Base-by-base conservation (phyloP, 2,329 filamentous ascomycete genomes). In the Zasmidium citrigriseum region DNA sequence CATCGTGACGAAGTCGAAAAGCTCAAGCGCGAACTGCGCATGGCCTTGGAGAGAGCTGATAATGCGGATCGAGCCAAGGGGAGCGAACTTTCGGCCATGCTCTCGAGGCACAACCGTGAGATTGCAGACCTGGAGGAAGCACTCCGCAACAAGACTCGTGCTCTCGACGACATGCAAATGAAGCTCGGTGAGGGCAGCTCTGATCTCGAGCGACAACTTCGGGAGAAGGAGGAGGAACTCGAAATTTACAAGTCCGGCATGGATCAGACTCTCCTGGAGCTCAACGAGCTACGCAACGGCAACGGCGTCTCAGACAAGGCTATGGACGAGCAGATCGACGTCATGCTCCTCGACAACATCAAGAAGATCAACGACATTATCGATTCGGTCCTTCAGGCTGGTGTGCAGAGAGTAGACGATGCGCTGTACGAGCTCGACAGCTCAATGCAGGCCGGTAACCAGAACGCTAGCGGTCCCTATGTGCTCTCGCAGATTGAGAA, bases 211-310 rank as follows among this genome's bases (percentile, higher is more conserved):
- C 85, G 88, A 61, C 83, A 90, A 53, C 82, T 99, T 27, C 89
- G 89, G 48, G 95, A 98, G 64, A 98, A 97, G 80, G 95, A 99
- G 72, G 93, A 97, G 69, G 95, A 99, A 77, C 86, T 99, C 23
- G 95, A 98, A 76, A 93, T 98, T 48, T 96, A 96, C 83, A 96
- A 97, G 79, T 91, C 93, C 47, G 93, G 92, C 69, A 96, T 99
- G 91, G 95, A 99, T 72, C 90, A 98, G 78, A 93, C 93, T 2
- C 80, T 99, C 57, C 85, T 98, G 53, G 93, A 97, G 76, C 82
- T 99, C 60, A 93, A 96, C 71, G 92, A 97, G 71, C 80, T 97
- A 63, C 92, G 83, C 85, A 70, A 80, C 50, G 76, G 77, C 50
- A 76, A 78, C 41, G 75, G 76, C 45, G 89, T 88, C 57, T 88